phyloP scores from a whole-genome alignment of 768 basidiomycete species.

The Termitomyces sp. region DNA sequence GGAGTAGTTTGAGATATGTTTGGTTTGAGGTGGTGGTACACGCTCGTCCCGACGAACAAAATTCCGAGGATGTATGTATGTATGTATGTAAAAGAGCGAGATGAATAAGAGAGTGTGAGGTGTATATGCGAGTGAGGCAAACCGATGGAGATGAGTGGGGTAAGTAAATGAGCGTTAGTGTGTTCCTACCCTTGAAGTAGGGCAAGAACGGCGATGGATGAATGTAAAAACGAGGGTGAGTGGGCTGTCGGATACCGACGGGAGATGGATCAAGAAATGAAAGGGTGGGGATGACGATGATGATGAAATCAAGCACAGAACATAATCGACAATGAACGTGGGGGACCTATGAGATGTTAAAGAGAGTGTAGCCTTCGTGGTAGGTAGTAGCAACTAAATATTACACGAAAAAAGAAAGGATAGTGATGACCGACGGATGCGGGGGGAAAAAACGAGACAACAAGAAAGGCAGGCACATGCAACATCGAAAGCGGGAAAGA shows the following conservation, averaged over 20 bases:
- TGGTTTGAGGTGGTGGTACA: slow-evolving; percentile 20
- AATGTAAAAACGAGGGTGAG: neutral
- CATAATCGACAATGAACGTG: neutral
- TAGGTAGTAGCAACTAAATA: neutral
- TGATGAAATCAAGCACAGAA: neutral
- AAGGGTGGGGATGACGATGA: neutral
- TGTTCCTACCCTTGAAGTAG: neutral
- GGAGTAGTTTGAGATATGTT: neutral
- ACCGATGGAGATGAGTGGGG: neutral
- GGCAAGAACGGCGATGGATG: neutral
- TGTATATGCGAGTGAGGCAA: slow-evolving; percentile 3
- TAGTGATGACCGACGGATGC: neutral
- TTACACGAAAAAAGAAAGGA: neutral
- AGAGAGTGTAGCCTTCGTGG: neutral
- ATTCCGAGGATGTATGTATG: slow-evolving; percentile 12
- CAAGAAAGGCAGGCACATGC: neutral
- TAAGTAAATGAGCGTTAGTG: neutral
- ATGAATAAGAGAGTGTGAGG: neutral
- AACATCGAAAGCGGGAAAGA: neutral
- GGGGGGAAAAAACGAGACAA: no score
- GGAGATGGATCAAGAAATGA: neutral
- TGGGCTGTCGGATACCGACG: neutral
- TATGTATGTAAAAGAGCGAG: neutral
- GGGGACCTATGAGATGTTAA: neutral
- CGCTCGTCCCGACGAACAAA: slow-evolving; percentile 37